A percentile compares a stretch with the other conserved stretches of the same genome.
phyloP scores from a whole-genome alignment of 331 rosid genomes.

The Malus hybrid region DNA sequence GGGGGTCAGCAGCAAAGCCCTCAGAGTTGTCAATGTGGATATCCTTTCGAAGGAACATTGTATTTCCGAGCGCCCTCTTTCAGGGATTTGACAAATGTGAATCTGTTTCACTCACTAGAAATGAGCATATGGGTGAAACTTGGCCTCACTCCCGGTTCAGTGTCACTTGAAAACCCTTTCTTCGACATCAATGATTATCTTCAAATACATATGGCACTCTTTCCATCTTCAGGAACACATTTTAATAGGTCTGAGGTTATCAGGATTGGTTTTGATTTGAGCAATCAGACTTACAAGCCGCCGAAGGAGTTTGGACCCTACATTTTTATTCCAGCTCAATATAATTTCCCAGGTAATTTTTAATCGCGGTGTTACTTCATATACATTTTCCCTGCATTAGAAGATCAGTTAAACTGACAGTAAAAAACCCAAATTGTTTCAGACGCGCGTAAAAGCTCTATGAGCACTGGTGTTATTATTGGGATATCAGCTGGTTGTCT shows the following conservation, averaged over 20 bases:
- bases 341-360: slow-evolving; percentile 56
- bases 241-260: slow-evolving; percentile 68
- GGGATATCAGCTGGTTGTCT: slow-evolving; percentile 56
- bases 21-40: slow-evolving; percentile 90
- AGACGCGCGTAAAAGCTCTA: slow-evolving; percentile 30
- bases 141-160: slow-evolving; percentile 77
- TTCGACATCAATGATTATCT: slow-evolving; percentile 81
- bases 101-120: slow-evolving; percentile 59
- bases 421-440: slow-evolving; percentile 17
- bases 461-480: slow-evolving; percentile 37
- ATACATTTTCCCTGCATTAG: background rate
- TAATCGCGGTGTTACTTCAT: background rate
- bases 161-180: slow-evolving; percentile 60
- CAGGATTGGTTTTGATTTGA: slow-evolving; percentile 74
- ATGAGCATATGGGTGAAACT: slow-evolving; percentile 58
- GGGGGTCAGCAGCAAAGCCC: slow-evolving; percentile 62
- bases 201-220: slow-evolving; percentile 67
- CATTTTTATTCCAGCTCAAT: slow-evolving; percentile 66
- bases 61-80: slow-evolving; percentile 76
- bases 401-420: slow-evolving; percentile 10
- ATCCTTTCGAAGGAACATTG: slow-evolving; percentile 71
- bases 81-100: slow-evolving; percentile 56
- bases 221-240: slow-evolving; percentile 54
- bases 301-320: slow-evolving; percentile 76
- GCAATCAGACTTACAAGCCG: slow-evolving; percentile 85